Percentiles rank a stretch among this genome's conserved stretches.
Conservation (phyloP, 164 flowering plant genomes). For the Tinospora cordifolia region DNA sequence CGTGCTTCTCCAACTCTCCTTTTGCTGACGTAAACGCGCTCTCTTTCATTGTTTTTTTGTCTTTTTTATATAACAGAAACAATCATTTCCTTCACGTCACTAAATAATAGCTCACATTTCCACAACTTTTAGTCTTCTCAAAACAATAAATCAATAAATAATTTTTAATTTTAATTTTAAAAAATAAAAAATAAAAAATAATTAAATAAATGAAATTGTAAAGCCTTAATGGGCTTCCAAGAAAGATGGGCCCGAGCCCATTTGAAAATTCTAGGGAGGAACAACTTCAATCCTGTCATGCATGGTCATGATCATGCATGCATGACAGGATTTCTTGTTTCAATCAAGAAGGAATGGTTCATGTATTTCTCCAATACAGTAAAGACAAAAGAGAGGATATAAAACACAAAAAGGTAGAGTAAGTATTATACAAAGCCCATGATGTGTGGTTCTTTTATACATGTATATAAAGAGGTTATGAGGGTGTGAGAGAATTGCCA, state of each 20-base stretch:
- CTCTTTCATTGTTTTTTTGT: constrained; percentile 9
- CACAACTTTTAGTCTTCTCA: no score
- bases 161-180: no score
- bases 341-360: no score
- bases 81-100: constrained; percentile 31
- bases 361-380: background rate
- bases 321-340: no score
- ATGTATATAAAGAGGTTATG: constrained; percentile 8
- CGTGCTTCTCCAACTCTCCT: constrained; percentile 16
- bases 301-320: no score
- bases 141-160: no score
- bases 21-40: constrained; percentile 22
- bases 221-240: constrained; percentile 3
- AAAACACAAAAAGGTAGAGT: background rate
- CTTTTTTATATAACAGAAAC: constrained; percentile 4
- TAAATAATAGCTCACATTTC: no score
- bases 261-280: no score
- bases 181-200: no score
- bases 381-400: background rate
- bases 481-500: background rate
- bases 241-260: background rate
- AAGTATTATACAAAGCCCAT: background rate
- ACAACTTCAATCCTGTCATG: no score
- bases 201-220: no score
- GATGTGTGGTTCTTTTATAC: background rate